Evolutionary conservation across 805 yeast genomes (phyloP), one percentile per base, ranked within the genome.

Genomic region (Vanderwaltozyma verrucispora): DNA sequence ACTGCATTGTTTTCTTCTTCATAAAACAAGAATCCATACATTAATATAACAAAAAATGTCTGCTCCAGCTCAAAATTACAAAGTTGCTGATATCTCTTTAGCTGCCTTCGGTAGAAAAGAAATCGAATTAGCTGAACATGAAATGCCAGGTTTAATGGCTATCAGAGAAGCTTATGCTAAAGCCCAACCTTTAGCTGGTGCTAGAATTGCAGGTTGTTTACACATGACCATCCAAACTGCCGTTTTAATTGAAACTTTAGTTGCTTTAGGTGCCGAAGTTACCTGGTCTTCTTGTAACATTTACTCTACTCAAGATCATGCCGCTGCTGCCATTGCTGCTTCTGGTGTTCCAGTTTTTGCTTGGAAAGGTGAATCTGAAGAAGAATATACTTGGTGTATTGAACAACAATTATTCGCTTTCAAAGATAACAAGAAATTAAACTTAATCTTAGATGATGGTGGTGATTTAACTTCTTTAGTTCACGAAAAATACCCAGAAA

Each of bases 31-130:
- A 23, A 23, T 10, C 13, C 28, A 24, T 24, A 24, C n/a, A 9
- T 24, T 9, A n/a, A 27, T n/a, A n/a, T 14, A 27, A 32, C 13
- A 32, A 33, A 24, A 14, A 50, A 74, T 73, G 79, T 67, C 78
- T 57, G 62, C 73, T 46, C 74, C 75, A 56, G 76, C 80, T 51
- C 68, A 67, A 53, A 81, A 77, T 68, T 89, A 77, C 77, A 89
- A 89, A 70, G 95, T 89, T 65, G 92, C 96, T 58, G 98, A 89
- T 69, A 83, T 89, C 69, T 84, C 95, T 57, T 79, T 89, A 51
- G 97, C 98, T 63, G 98, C 98, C 63, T 89, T 89, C 69, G 98
- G 98, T 72, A 87, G 98, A 76, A 92, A 89, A 71, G 98, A 89
- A 71, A 89, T 89, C 59, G 96, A 88, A 71, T 77, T 89, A 63